Evolutionary conservation across 495 filamentous ascomycete species (phyloP), one percentile per base, ranked within the genome.

Genomic region (Hypoxylon trugodes): DNA sequence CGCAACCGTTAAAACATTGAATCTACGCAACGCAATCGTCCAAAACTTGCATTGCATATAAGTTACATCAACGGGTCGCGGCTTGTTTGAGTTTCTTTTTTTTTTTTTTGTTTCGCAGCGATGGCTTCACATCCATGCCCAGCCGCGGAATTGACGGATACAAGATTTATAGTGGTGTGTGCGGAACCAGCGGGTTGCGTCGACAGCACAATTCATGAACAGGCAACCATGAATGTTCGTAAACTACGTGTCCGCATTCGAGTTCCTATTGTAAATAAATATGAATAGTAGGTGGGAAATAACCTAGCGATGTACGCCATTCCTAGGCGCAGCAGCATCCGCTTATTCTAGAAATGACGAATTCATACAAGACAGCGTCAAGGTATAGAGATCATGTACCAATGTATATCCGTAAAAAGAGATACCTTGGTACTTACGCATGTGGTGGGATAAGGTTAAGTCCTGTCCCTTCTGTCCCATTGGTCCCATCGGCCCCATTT

Each of bases 1-100:
- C 52, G 52, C 16, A 58, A 15, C 18, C 26, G 18, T 53, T 12
- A 43, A 52, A 57, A 66, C 36, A n/a, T n/a, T n/a, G n/a, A n/a
- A n/a, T n/a, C n/a, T n/a, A n/a, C n/a, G n/a, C 45, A 57, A 61
- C 46, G 48, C 63, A 48, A 58, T 28, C 38, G 46, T 52, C 33
- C 21, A 12, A 42, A 42, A 21, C 38, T 42, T 42, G 38, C 18
- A 61, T 59, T 61, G 52, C 52, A 47, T 48, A 36, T 37, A 53
- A 45, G 46, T 53, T 61, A 10, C 57, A 58, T 66, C 26, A 28
- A 46, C 24, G 10, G 15, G 40, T 16, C 16, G 21, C 32, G 24
- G 28, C 8, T 4, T 19, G 15, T 16, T 46, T 10, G 32, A 46
- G 26, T 9, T 43, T 19, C n/a, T 45, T 40, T 37, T 19, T 33